Evolutionary conservation across 768 basidiomycete species (phyloP).

Genomic region (Fomitopsis serialis): DNA sequence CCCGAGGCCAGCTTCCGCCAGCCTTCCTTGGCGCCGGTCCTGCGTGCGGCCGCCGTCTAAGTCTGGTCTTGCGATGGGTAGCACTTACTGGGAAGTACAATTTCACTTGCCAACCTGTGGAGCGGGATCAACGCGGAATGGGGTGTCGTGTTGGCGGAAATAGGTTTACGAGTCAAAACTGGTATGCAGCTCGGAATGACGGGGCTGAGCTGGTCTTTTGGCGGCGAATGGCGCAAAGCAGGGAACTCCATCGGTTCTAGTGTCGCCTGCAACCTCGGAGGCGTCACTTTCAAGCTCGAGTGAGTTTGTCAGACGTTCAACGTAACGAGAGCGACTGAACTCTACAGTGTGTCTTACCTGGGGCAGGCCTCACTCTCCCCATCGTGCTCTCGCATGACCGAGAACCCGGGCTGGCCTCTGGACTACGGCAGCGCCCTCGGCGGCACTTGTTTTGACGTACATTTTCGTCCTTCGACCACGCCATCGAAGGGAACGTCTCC

Average conservation of each 20-base stretch:
- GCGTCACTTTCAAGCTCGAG: conserved; percentile 53
- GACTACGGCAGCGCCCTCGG: conserved; percentile 50
- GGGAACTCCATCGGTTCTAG: conserved; percentile 37
- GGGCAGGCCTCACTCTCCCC: conserved; percentile 56
- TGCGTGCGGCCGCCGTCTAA: conserved; percentile 33
- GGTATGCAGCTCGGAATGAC: conserved; percentile 43
- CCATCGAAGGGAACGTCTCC: conserved; percentile 44
- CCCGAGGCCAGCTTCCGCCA: conserved; percentile 15
- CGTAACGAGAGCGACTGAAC: background rate
- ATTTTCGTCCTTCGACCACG: conserved; percentile 53
- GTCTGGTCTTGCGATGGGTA: conserved; percentile 43
- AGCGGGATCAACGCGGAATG: conserved; percentile 48
- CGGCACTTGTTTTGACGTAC: conserved; percentile 47
- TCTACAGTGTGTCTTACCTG: conserved; percentile 44
- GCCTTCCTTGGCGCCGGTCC: conserved; percentile 1
- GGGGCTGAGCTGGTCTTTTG: conserved; percentile 38
- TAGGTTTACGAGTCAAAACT: conserved; percentile 47
- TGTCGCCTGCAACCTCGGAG: conserved; percentile 39
- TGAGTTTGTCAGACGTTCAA: conserved; percentile 27
- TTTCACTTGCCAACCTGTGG: conserved; percentile 40
- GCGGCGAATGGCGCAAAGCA: conserved; percentile 46
- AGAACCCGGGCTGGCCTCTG: conserved; percentile 44
- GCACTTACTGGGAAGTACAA: conserved; percentile 32
- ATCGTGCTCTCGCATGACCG: conserved; percentile 48
- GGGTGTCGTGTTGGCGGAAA: conserved; percentile 47